Base-by-base conservation (phyloP, 2,329 filamentous ascomycete species). In the Diatrype stigma region DNA sequence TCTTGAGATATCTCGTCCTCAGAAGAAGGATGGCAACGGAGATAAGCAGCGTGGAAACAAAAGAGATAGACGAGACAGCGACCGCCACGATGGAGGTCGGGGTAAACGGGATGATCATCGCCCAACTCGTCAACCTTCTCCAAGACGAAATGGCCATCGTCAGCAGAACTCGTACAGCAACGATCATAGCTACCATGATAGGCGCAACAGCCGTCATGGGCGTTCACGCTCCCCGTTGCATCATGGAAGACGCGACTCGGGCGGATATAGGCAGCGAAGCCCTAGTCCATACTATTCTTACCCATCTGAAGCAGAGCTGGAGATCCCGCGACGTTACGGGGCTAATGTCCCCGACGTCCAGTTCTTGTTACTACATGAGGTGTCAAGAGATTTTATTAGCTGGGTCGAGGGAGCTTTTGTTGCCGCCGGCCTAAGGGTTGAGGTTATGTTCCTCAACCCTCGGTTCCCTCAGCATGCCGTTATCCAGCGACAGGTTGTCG, bases 311-410 rank as follows among this genome's bases (percentile, higher is more conserved):
- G 69, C 75, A 51, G 79, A 86, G 49, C 74, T 91, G 12, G 86
- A 88, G 28, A 80, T 96, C 7, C 89, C 90, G 42, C 81, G 85
- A 50, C 80, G 91, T 51, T 81, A 84, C 51, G 84, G 89, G 4
- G 75, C 80, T 51, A 84, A 94, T 56, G 85, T 96, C 21, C 92
- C 93, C 2, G 91, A 97, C 60, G 87, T 96, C 16, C 91, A 96
- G 66, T 83, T 97, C 28, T 81, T 96, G 26, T 80, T 95, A 5
- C 76, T 93, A 42, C 85, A 93, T 56, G 85, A 91, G 58, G 79
- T 95, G 12, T 83, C 86, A 52, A 78, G 87, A 53, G 86, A 90
- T 51, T 96, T 96, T 63, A 84, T 96, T 47, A 78, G 78, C 48
- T 96, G 89, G 80, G 86, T 96, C 11, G 88, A 96, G 65, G 79